Percentiles rank a stretch among this genome's conserved stretches.
Conservation (phyloP, 2,329 filamentous ascomycete genomes). For the Fusarium aywerte region DNA sequence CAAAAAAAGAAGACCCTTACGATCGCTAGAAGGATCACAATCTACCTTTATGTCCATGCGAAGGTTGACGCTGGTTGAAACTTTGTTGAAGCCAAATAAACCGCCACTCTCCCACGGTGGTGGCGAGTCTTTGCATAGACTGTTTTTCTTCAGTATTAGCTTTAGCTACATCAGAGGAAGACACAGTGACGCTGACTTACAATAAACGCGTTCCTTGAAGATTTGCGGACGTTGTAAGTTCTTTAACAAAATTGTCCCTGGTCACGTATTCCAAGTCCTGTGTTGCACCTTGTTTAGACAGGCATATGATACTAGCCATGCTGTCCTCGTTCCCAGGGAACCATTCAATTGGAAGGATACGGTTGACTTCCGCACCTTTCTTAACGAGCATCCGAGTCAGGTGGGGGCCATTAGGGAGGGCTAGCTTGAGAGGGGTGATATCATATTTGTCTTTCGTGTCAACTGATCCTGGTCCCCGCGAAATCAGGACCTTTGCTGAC, state of each 20-base stretch:
- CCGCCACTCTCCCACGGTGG: neutral
- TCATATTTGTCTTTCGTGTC: neutral
- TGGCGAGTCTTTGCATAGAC: neutral
- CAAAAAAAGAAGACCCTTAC: neutral
- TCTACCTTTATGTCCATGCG: neutral
- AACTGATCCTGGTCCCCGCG: neutral
- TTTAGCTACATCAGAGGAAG: no score
- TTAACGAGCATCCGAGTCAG: neutral
- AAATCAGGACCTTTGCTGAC: neutral
- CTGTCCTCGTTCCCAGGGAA: neutral
- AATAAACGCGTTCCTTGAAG: neutral
- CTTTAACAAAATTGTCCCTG: neutral
- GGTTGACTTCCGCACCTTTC: neutral
- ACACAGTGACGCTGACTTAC: neutral
- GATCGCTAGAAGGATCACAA: neutral
- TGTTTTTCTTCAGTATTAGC: neutral
- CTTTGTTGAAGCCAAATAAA: neutral
- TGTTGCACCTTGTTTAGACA: neutral
- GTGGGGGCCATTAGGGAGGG: neutral
- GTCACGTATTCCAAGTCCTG: neutral
- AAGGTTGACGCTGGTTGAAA: neutral
- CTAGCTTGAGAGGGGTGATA: neutral
- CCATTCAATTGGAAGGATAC: neutral
- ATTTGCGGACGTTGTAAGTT: no score
- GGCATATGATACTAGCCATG: neutral